Percentiles rank a stretch among this genome's conserved stretches.
These are phyloP conservation scores for Botrytis pseudocinerea DNA, from an alignment of 2,329 filamentous ascomycete genomes.

Conservation along the genomic window DNA sequence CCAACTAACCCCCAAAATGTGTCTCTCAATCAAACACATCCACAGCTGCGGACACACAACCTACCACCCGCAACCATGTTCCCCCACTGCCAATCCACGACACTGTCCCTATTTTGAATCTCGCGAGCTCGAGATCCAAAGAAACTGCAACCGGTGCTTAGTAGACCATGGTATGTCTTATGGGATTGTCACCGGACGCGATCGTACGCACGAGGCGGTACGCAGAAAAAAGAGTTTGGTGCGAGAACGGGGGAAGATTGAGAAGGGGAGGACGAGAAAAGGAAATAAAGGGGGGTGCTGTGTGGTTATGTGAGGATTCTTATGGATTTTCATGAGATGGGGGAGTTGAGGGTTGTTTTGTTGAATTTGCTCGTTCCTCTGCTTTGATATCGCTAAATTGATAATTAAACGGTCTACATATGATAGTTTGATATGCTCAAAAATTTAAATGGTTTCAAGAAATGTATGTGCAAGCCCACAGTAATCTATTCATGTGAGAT, in stretches of 20 bases:
- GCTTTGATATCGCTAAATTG: not conserved
- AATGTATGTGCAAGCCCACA: fast-evolving
- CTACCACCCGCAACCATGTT: not conserved
- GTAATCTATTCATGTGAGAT: fast-evolving
- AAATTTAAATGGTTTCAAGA: not conserved
- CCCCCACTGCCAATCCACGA: not conserved
- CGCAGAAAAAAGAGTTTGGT: not conserved
- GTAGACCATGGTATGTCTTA: fast-evolving
- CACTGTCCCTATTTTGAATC: not conserved
- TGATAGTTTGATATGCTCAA: not conserved
- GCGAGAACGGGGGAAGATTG: not conserved
- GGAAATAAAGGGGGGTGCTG: not conserved
- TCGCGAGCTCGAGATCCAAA: not conserved
- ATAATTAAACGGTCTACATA: not conserved
- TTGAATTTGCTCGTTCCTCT: not conserved
- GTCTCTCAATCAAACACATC: not conserved
- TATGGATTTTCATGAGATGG: not conserved
- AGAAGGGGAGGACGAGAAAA: not conserved
- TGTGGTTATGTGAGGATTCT: not conserved
- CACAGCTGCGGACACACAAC: not conserved
- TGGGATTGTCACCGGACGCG: not conserved
- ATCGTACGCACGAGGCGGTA: not conserved
- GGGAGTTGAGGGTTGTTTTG: not conserved
- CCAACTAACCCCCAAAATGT: not conserved
- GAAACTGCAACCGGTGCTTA: not conserved